These are phyloP conservation scores for Auricularia sp. DNA, from an alignment of 768 basidiomycete species.

Conservation along the genomic window DNA sequence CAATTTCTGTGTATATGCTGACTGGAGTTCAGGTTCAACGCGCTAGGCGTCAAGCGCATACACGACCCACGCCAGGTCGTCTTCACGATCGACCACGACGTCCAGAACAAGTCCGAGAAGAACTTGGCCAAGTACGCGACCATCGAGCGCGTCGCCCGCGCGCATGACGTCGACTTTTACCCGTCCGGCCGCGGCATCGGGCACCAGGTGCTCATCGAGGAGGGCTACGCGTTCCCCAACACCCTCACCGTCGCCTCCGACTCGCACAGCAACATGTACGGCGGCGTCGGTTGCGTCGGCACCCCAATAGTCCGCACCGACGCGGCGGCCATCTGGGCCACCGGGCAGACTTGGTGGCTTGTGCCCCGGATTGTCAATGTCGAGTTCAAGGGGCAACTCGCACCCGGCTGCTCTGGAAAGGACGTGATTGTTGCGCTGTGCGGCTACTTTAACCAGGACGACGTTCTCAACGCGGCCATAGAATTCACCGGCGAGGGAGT, in stretches of 20 bases:
- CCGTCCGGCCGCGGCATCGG: constrained; percentile 97
- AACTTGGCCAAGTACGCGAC: constrained; percentile 87
- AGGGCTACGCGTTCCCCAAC: constrained; percentile 95
- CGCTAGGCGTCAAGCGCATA: constrained; percentile 82
- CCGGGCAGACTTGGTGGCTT: constrained; percentile 99
- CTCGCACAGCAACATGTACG: constrained; percentile 98
- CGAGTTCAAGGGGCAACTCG: constrained; percentile 70
- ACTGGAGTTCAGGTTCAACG: constrained; percentile 61
- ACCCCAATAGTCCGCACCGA: constrained; percentile 96
- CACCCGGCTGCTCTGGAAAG: constrained; percentile 91
- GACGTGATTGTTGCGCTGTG: constrained; percentile 97
- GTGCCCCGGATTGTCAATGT: constrained; percentile 95
- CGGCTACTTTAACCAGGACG: constrained; percentile 90
- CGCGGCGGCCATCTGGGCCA: constrained; percentile 93
- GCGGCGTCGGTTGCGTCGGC: constrained; percentile 92
- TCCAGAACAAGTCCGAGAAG: constrained; percentile 86
- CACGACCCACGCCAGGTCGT: constrained; percentile 76
- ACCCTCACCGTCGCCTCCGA: constrained; percentile 94
- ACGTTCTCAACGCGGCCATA: constrained; percentile 92
- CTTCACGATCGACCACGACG: constrained; percentile 96
- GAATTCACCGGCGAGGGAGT: constrained; percentile 93
- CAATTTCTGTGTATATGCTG: not conserved
- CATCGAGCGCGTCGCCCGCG: constrained; percentile 84
- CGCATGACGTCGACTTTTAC: constrained; percentile 85
- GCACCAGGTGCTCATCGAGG: constrained; percentile 94